Evolutionary conservation across 192 early-diverging fungal genomes (phyloP).

Genomic region (Rhizophagus prolifer): DNA sequence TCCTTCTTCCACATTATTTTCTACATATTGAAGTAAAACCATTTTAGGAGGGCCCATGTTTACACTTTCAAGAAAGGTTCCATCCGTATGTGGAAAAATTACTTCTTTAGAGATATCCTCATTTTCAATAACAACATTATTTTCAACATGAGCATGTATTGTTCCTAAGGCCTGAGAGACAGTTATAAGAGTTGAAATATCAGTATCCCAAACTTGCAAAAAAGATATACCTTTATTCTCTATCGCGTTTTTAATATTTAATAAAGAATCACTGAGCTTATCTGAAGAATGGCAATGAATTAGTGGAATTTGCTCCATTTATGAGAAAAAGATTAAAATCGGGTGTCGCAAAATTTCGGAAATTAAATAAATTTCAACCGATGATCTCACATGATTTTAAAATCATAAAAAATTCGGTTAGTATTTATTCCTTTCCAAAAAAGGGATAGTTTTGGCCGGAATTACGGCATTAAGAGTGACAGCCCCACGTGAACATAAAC

Average conservation of each 20-base stretch:
- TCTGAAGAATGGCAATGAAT: neutral
- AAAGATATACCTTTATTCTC: neutral
- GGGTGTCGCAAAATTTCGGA: too few relatives aligned
- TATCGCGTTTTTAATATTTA: neutral
- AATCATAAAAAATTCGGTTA: too few relatives aligned
- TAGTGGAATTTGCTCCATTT: neutral
- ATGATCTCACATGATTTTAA: too few relatives aligned
- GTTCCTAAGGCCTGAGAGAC: neutral
- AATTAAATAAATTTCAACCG: too few relatives aligned
- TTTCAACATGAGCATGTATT: neutral
- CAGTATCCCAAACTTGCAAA: neutral
- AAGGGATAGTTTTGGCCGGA: too few relatives aligned
- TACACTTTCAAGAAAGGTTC: neutral
- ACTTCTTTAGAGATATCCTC: neutral
- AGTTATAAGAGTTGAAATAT: neutral
- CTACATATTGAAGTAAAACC: neutral
- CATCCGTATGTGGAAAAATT: neutral
- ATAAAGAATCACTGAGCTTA: neutral
- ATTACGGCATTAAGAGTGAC: too few relatives aligned
- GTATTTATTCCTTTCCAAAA: too few relatives aligned
- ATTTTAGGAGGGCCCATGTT: neutral
- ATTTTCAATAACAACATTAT: neutral
- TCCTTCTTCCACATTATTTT: neutral
- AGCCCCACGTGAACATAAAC: too few relatives aligned
- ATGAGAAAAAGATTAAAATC: too few relatives aligned